Conservation (phyloP, 2,329 filamentous ascomycete genomes). For the Fusarium multiceps region DNA sequence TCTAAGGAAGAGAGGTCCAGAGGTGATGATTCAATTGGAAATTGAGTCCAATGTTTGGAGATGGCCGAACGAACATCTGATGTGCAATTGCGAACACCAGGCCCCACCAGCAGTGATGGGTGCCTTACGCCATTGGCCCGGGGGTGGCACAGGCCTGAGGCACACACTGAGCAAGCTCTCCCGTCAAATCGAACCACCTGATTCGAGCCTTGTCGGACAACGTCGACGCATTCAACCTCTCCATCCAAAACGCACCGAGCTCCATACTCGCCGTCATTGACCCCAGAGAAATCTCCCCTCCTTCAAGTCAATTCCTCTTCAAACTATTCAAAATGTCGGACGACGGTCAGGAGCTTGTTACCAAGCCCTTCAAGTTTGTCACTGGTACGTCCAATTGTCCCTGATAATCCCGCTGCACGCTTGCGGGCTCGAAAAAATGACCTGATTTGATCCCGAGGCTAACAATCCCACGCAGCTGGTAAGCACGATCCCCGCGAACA, state of each 20-base stretch:
- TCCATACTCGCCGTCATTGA: conserved; percentile 53
- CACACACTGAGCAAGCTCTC: conserved; percentile 47
- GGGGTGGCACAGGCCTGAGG: conserved; percentile 51
- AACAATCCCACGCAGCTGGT: conserved; percentile 59
- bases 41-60: conserved; percentile 48
- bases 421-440: conserved; percentile 48
- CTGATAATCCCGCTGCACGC: conserved; percentile 52
- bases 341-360: conserved; percentile 76
- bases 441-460: conserved; percentile 55
- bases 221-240: conserved; percentile 51
- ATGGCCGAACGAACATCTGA: conserved; percentile 51
- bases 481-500: conserved; percentile 45
- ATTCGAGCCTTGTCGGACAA: conserved; percentile 52
- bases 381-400: conserved; percentile 76
- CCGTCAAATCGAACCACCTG: conserved; percentile 54
- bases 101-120: conserved; percentile 48
- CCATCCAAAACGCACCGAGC: conserved; percentile 47
- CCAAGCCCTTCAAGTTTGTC: conserved; percentile 99
- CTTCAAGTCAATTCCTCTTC: conserved; percentile 37
- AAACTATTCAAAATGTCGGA: conserved; percentile 82
- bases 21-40: conserved; percentile 50
- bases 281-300: conserved; percentile 41
- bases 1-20: conserved; percentile 43
- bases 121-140: conserved; percentile 53
- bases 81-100: conserved; percentile 49